These are phyloP conservation scores for Heliamphora exappendiculata DNA, from an alignment of 148 eudicot species.

Conservation along the genomic window DNA sequence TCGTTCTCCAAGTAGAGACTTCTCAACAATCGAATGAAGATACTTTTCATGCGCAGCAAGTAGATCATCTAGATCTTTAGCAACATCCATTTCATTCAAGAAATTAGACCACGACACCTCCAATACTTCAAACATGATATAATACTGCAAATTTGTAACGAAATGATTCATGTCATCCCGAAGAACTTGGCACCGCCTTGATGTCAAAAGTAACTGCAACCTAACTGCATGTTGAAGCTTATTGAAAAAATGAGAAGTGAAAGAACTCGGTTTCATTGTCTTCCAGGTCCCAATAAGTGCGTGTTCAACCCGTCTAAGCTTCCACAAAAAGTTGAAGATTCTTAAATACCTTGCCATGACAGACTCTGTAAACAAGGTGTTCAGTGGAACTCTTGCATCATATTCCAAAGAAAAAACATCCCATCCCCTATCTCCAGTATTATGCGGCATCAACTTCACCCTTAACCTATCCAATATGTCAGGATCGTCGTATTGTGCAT, in stretches of 20 bases:
- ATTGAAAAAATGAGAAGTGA: slow-evolving; percentile 56
- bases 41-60: slow-evolving; percentile 97
- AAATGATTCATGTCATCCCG: slow-evolving; percentile 99
- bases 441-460: slow-evolving; percentile 98
- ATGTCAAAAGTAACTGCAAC: slow-evolving; percentile 59
- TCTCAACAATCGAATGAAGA: slow-evolving; percentile 81
- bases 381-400: slow-evolving; percentile 76
- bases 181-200: slow-evolving; percentile 86
- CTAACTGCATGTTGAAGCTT: slow-evolving; percentile 68
- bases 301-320: slow-evolving; percentile 95
- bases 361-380: slow-evolving; percentile 87
- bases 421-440: slow-evolving; percentile 94
- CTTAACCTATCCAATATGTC: slow-evolving; percentile 79
- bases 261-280: slow-evolving; percentile 91
- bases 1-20: slow-evolving; percentile 88
- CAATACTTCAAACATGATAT: slow-evolving; percentile 99
- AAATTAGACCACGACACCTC: slow-evolving; percentile 96
- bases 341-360: slow-evolving; percentile 82
- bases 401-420: slow-evolving; percentile 96
- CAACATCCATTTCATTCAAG: slow-evolving; percentile 78
- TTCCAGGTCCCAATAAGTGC: slow-evolving; percentile 89
- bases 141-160: slow-evolving; percentile 86
- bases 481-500: slow-evolving; percentile 89
- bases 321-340: slow-evolving; percentile 94
- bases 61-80: slow-evolving; percentile 95